Percentiles rank a stretch among this genome's conserved stretches.
These are phyloP conservation scores for Suillus brevipes DNA, from an alignment of 768 basidiomycete species.

Conservation along the genomic window DNA sequence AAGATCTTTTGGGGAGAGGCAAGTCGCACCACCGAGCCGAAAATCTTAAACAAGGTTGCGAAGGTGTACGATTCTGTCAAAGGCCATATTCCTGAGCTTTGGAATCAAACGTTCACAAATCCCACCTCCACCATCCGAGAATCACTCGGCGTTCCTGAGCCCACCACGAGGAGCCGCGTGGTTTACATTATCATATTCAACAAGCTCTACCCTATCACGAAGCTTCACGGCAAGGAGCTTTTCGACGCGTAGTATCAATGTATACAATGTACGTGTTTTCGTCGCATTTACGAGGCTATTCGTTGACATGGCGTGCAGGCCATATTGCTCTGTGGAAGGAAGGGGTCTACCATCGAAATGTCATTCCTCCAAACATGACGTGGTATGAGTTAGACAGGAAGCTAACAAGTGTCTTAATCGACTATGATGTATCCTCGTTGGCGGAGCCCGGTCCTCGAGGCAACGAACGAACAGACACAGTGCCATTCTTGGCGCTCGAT, in stretches of 20 bases:
- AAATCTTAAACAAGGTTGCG: background rate
- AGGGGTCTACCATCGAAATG: too few relatives aligned
- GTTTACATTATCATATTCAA: background rate
- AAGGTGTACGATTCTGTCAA: background rate
- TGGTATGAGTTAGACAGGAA: too few relatives aligned
- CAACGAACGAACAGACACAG: too few relatives aligned
- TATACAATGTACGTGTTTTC: background rate
- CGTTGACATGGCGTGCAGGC: too few relatives aligned
- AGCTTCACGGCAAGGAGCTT: background rate
- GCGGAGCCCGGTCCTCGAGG: too few relatives aligned
- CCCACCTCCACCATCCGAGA: background rate
- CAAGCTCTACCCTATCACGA: background rate
- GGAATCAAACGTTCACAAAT: background rate
- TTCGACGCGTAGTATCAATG: background rate
- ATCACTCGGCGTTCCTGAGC: background rate
- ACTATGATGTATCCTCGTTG: too few relatives aligned
- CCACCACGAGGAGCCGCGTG: background rate
- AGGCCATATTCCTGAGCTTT: background rate
- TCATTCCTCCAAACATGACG: too few relatives aligned
- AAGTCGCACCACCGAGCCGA: background rate
- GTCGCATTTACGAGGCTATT: too few relatives aligned
- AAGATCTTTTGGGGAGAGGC: background rate
- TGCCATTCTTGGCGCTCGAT: too few relatives aligned
- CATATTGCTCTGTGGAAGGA: too few relatives aligned
- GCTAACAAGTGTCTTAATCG: too few relatives aligned